Conservation (phyloP, 2,329 filamentous ascomycete species). For the Aspergillus brunneoviolaceus region DNA sequence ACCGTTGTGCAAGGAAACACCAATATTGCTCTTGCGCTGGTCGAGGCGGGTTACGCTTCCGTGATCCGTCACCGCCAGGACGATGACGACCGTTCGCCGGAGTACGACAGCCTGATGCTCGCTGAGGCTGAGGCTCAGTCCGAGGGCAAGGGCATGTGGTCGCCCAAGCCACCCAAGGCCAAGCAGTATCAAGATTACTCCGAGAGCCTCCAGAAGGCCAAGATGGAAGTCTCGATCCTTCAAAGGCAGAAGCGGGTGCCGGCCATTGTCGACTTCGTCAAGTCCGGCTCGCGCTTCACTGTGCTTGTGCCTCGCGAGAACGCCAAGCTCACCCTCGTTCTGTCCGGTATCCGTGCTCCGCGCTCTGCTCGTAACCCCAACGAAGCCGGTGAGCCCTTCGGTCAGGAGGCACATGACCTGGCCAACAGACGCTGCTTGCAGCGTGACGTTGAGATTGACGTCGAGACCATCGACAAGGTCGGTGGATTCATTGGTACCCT, state of each 20-base stretch:
- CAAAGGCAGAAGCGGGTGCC: constrained; percentile 90
- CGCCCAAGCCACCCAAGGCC: constrained; percentile 77
- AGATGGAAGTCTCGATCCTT: constrained; percentile 83
- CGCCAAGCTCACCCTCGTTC: constrained; percentile 89
- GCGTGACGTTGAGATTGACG: constrained; percentile 92
- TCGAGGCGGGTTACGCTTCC: constrained; percentile 90
- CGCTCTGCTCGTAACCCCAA: constrained; percentile 76
- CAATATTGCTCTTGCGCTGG: constrained; percentile 78
- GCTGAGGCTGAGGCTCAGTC: constrained; percentile 66
- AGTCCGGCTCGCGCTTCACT: constrained; percentile 92
- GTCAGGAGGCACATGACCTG: constrained; percentile 89
- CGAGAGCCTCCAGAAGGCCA: constrained; percentile 90
- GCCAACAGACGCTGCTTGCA: constrained; percentile 87
- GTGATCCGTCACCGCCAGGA: constrained; percentile 95
- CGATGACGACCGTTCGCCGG: constrained; percentile 87
- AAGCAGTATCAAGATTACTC: constrained; percentile 87
- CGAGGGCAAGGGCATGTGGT: constrained; percentile 93
- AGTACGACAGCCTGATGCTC: constrained; percentile 69
- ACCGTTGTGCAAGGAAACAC: constrained; percentile 81
- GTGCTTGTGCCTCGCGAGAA: constrained; percentile 88
- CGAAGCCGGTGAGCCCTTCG: constrained; percentile 87
- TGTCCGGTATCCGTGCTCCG: constrained; percentile 88
- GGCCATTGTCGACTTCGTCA: constrained; percentile 94
- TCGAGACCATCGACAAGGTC: constrained; percentile 92
- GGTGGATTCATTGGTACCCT: constrained; percentile 96